Evolutionary conservation across 1,284 basidiomycete genomes (phyloP), one percentile per base, ranked within the genome.

Genomic region (Sporisorium iseilematis-ciliati): DNA sequence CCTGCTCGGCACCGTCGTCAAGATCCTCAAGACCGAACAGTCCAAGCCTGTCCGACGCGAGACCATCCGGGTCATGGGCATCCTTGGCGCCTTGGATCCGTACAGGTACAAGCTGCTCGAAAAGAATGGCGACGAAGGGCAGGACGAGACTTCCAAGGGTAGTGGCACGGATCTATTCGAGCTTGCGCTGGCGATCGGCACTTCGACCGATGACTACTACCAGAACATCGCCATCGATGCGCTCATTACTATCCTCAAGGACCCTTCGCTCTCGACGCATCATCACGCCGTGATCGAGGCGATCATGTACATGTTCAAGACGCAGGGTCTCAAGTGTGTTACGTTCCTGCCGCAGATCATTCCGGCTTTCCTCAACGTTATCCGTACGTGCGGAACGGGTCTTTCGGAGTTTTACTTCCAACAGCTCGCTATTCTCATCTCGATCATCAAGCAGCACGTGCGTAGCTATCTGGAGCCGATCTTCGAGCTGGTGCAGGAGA

Each of bases 301-400:
- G 2, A 93, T 99, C 81, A 99, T 99, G 94, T 93, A 95, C 67
- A 98, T 99, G 74, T 99, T 99, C 89, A 95, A 96, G 86, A 98
- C 95, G 0, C 95, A 99, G 85, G 94, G 97, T 8, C 87, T 99
- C 81, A 95, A 95, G 88, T 98, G 95, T 85, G 95, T 97, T 31
- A 91, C 93, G 5, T 99, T 97, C 87, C 87, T 99, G 38, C 94
- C 96, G 48, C 82, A 97, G 93, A 97, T 99, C 80, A 92, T 99
- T 41, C 97, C 97, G 1, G 97, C 95, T 0, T 97, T 99, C 86
- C 90, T 97, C 26, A 88, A 89, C 50, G 96, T 98, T 38, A 94
- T 96, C 29, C 90, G 93, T 29, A 83, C 91, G 89, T 43, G 93
- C 93, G 51, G 87, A 85, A 38, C 91, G 0, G 92, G 94, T 35